These are phyloP conservation scores for Sporisorium graminicola DNA, from an alignment of 1,284 basidiomycete genomes.

Conservation along the genomic window DNA sequence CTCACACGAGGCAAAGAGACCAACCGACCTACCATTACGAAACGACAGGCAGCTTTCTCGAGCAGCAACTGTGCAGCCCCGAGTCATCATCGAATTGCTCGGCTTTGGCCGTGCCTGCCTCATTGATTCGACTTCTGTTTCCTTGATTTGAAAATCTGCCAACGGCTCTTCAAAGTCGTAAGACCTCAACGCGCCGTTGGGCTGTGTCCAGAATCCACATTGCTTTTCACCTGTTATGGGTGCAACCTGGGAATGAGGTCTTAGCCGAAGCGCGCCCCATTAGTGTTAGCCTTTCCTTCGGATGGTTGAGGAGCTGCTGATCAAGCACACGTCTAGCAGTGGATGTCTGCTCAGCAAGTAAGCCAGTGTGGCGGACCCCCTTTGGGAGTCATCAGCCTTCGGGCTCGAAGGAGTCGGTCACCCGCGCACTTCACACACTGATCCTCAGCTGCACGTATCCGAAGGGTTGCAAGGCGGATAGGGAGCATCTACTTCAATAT, in stretches of 20 bases:
- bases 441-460: constrained; percentile 61
- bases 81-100: constrained; percentile 24
- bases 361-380: constrained; percentile 49
- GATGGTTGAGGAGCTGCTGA: constrained; percentile 57
- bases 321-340: constrained; percentile 49
- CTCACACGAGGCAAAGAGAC: not conserved
- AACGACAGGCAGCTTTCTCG: no score
- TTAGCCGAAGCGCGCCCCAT: constrained; percentile 56
- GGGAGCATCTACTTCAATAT: constrained; percentile 46
- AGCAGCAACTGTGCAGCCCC: constrained; percentile 4
- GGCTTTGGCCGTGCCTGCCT: not conserved
- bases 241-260: constrained; percentile 55
- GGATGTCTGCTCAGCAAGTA: constrained; percentile 55
- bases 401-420: constrained; percentile 59
- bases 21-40: no score
- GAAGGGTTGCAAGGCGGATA: constrained; percentile 48
- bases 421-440: constrained; percentile 57
- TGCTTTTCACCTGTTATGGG: constrained; percentile 45
- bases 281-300: constrained; percentile 53
- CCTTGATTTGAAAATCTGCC: not conserved
- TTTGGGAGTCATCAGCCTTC: constrained; percentile 44
- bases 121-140: not conserved
- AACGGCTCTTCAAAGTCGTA: constrained; percentile 16
- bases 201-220: accelerated
- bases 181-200: not conserved